phyloP scores from a whole-genome alignment of 768 basidiomycete species.

The Kondoa subrosea region DNA sequence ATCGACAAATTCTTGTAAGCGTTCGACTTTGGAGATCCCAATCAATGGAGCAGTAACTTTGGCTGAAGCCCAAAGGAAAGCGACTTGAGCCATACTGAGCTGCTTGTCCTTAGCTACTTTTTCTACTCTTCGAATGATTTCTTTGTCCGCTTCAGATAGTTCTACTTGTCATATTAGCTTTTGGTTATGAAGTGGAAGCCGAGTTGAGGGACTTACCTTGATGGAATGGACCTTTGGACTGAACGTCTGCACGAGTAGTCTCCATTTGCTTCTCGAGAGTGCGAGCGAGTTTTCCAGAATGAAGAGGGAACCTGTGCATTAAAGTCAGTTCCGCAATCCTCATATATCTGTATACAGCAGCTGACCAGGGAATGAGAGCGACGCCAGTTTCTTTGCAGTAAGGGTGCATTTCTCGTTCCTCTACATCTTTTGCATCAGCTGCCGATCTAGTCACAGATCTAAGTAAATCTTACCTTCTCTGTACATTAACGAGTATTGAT shows the following conservation, averaged over 20 bases:
- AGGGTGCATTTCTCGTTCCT: conserved; percentile 26
- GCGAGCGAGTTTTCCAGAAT: background rate
- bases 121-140: conserved; percentile 28
- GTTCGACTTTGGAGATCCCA: background rate
- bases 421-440: conserved; percentile 2
- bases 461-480: conserved; percentile 13
- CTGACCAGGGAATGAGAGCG: conserved; percentile 48
- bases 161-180: conserved; percentile 4
- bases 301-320: background rate
- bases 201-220: background rate
- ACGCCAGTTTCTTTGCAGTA: conserved; percentile 32
- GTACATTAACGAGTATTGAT: conserved; percentile 21
- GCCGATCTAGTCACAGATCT: background rate
- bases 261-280: conserved; percentile 1
- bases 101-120: conserved; percentile 29
- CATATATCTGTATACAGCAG: conserved; percentile 34
- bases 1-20: background rate
- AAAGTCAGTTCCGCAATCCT: background rate
- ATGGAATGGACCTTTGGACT: conserved; percentile 1
- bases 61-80: conserved; percentile 13
- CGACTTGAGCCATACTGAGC: conserved; percentile 32
- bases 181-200: background rate
- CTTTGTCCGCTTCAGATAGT: conserved; percentile 24
- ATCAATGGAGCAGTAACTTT: background rate
- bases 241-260: conserved; percentile 1